Base-by-base conservation (phyloP, 331 rosid species). In the Phaseolus coccineus region DNA sequence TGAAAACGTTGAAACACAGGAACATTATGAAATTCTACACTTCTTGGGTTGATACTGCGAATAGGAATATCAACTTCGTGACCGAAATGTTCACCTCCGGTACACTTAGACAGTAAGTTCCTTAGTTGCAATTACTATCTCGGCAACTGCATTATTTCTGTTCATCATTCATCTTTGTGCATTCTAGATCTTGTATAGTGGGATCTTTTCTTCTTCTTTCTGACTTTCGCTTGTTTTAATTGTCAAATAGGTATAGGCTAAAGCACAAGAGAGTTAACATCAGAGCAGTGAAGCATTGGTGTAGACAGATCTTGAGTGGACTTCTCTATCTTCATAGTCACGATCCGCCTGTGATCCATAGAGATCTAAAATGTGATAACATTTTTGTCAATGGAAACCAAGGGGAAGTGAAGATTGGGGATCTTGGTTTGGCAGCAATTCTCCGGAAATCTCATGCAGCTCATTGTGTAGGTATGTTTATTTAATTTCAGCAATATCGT, bases 1-100 rank as follows among this genome's bases (percentile, higher is more conserved):
- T 95, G 42, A 95, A 95, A 79, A 93, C 99, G 33, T 72, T 95
- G 82, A 91, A 93, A 80, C 99, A 95, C 87, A 84, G 52, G 67
- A 93, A 95, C 89, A 95, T 95, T 55, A 95, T 95, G 99, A 95
- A 93, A 80, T 90, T 95, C 51, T 95, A 93, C 82, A 79, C 96
- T 14, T 95, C 99, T 42, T 95, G 99, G 99, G 99, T 95, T 9
- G 98, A 95, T 44, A 85, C 94, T 55, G 86, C 94, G 3, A 93
- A 93, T 77, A 88, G 97, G 89, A 95, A 93, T 67, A 88, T 95
- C 88, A 95, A 95, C 84, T 95, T 95, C 56, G 94, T 95, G 9
- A 93, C 99, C 31, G 99, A 95, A 91, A 88, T 95, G 97, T 95
- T 95, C 88, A 91, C 97, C 70, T 95, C 99, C 75, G 99, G 99